These are phyloP conservation scores for Corylus heterophylla DNA, from an alignment of 306 rosid genomes.

Conservation along the genomic window DNA sequence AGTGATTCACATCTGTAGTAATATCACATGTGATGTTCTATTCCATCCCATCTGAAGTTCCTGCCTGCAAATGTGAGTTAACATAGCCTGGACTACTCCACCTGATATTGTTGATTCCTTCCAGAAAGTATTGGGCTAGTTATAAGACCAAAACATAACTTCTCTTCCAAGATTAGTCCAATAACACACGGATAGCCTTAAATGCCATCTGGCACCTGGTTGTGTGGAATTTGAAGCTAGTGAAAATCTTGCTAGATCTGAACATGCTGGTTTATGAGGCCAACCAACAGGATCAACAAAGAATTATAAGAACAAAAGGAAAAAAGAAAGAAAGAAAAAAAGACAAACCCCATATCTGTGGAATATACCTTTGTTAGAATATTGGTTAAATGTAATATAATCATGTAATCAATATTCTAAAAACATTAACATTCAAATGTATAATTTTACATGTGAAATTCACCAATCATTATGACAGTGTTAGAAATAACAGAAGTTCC, in stretches of 20 bases:
- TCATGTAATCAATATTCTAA: too few species aligned
- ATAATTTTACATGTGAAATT: slow-evolving; percentile 4
- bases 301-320: too few species aligned
- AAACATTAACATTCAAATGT: too few species aligned
- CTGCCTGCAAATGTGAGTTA: not conserved
- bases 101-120: not conserved
- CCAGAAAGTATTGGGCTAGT: not conserved
- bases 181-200: too few species aligned
- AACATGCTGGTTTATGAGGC: not conserved
- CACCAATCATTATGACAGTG: slow-evolving; percentile 1
- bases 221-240: too few species aligned
- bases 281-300: not conserved
- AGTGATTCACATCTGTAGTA: not conserved
- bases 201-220: too few species aligned
- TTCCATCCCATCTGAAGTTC: not conserved
- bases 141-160: not conserved
- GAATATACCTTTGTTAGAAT: too few species aligned
- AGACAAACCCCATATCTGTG: too few species aligned
- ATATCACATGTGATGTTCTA: not conserved
- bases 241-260: not conserved
- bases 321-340: too few species aligned
- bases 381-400: too few species aligned
- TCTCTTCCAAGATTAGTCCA: not conserved
- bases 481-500: slow-evolving; percentile 22
- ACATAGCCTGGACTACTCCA: not conserved